A percentile compares a stretch with the other conserved stretches of the same genome.
These are phyloP conservation scores for Candida schatavii DNA, from an alignment of 805 yeast genomes.

Conservation along the genomic window DNA sequence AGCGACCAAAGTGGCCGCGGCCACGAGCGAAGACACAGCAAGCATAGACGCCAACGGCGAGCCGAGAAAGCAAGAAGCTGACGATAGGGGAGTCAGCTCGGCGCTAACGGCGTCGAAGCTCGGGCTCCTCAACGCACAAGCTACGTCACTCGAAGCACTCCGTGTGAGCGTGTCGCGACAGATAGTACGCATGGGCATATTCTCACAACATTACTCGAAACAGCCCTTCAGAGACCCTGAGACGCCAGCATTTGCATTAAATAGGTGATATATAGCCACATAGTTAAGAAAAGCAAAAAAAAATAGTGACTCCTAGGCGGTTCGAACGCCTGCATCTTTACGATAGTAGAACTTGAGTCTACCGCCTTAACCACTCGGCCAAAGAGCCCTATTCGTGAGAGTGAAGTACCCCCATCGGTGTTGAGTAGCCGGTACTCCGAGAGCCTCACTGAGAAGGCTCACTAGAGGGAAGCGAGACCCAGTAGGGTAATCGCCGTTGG, in stretches of 20 bases:
- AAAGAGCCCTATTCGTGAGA: slow-evolving; percentile 23
- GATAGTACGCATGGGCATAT: slow-evolving; percentile 7
- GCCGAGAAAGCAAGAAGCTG: too few relatives aligned
- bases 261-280: not conserved
- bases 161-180: slow-evolving; percentile 15
- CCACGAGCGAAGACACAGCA: slow-evolving; percentile 13
- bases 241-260: not conserved
- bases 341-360: slow-evolving; percentile 19
- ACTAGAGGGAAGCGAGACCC: too few relatives aligned
- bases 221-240: not conserved
- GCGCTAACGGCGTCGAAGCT: slow-evolving; percentile 22
- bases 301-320: slow-evolving; percentile 27
- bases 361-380: slow-evolving; percentile 33
- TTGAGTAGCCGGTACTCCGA: not conserved
- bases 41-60: not conserved
- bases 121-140: slow-evolving; percentile 29
- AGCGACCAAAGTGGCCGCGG: slow-evolving; percentile 19
- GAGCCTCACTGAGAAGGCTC: too few relatives aligned
- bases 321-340: slow-evolving; percentile 34
- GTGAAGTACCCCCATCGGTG: not conserved
- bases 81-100: too few relatives aligned
- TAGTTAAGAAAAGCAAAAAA: slow-evolving; percentile 5
- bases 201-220: slow-evolving; percentile 1
- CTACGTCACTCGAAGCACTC: slow-evolving; percentile 20
- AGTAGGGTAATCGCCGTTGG: too few relatives aligned